phyloP scores from a whole-genome alignment of 2,329 filamentous ascomycete genomes.

The Albifimbria verrucaria region DNA sequence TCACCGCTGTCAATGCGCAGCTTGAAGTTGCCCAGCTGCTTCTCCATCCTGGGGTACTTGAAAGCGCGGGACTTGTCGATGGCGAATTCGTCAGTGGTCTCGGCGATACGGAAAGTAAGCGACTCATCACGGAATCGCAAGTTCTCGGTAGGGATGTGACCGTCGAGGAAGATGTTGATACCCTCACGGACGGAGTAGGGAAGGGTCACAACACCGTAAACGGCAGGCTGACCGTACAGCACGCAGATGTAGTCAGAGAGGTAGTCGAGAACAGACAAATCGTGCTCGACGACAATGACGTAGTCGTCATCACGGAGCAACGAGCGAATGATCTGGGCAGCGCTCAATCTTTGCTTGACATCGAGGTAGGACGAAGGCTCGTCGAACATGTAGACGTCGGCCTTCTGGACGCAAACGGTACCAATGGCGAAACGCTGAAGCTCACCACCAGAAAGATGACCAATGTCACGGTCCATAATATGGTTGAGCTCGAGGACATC shows the following conservation, averaged over 20 bases:
- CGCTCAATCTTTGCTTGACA: conserved; percentile 96
- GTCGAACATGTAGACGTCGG: conserved; percentile 99
- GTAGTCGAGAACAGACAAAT: conserved; percentile 96
- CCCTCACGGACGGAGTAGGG: conserved; percentile 96
- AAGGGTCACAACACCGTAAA: conserved; percentile 96
- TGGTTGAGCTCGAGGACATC: conserved; percentile 83
- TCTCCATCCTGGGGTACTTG: conserved; percentile 85
- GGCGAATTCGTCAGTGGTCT: conserved; percentile 84
- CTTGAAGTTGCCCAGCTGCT: conserved; percentile 86
- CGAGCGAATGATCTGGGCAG: conserved; percentile 87
- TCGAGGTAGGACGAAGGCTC: conserved; percentile 98
- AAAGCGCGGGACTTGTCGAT: conserved; percentile 83
- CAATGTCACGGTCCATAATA: conserved; percentile 89
- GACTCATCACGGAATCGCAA: conserved; percentile 97
- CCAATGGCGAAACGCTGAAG: conserved; percentile 97
- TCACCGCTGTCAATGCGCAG: conserved; percentile 76
- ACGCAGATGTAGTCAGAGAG: conserved; percentile 98
- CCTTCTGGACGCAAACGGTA: conserved; percentile 90
- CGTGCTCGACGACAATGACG: conserved; percentile 98
- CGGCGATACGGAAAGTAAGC: conserved; percentile 89
- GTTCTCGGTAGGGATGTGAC: conserved; percentile 97
- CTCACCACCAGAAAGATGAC: conserved; percentile 90
- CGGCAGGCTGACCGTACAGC: conserved; percentile 89
- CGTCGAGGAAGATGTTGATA: conserved; percentile 99
- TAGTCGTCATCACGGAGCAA: conserved; percentile 88